Evolutionary conservation across 345 rosid genomes (phyloP).

Genomic region (Salix brachista): DNA sequence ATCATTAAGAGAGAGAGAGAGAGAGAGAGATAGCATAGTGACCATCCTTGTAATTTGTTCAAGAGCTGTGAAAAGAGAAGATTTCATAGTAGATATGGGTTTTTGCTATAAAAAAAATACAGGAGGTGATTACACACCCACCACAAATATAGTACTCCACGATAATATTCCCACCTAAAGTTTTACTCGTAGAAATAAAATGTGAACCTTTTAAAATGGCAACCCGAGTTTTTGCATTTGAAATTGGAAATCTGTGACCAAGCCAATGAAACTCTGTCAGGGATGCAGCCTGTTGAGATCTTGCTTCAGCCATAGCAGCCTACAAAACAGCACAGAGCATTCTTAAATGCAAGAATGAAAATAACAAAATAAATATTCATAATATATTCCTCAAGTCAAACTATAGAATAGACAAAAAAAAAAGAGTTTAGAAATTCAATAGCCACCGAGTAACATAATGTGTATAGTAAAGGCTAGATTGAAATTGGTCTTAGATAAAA

Average conservation of each 20-base stretch:
- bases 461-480: no score
- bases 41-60: background rate
- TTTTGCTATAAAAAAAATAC: background rate
- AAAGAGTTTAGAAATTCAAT: background rate
- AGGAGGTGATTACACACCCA: background rate
- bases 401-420: background rate
- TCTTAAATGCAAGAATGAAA: background rate
- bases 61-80: background rate
- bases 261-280: constrained; percentile 95
- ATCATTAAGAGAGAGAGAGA: background rate
- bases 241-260: constrained; percentile 84
- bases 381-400: constrained; percentile 2
- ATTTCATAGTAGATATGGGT: background rate
- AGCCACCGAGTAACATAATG: background rate
- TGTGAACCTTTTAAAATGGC: constrained; percentile 80
- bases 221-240: constrained; percentile 92
- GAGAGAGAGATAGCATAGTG: background rate
- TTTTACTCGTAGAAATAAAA: background rate
- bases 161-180: background rate
- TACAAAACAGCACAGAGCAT: constrained; percentile 22
- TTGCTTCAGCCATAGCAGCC: constrained; percentile 98
- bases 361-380: constrained; percentile 5
- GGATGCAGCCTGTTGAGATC: constrained; percentile 96
- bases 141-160: background rate
- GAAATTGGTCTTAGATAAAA: background rate